phyloP scores from a whole-genome alignment of 2,329 filamentous ascomycete genomes.

The Phyllosticta citribraziliensis region DNA sequence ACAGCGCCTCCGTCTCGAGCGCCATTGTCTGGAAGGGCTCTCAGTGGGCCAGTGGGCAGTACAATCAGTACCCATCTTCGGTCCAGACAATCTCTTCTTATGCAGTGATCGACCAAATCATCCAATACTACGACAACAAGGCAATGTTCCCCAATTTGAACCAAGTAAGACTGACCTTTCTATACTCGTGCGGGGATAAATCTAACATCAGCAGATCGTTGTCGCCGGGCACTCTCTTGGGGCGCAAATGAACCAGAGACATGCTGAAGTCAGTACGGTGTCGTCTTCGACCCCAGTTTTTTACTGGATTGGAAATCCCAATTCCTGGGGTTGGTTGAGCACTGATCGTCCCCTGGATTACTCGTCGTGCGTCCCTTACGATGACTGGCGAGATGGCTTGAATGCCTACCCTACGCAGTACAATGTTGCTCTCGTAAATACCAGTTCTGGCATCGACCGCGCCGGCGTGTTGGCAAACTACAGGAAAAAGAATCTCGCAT shows the following conservation, averaged over 20 bases:
- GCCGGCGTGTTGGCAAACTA: constrained; percentile 23
- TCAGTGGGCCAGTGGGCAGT: constrained; percentile 7
- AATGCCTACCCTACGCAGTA: constrained; percentile 20
- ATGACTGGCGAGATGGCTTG: constrained; percentile 27
- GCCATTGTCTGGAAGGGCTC: constrained; percentile 10
- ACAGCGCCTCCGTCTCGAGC: background rate
- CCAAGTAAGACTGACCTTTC: background rate
- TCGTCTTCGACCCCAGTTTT: constrained; percentile 1
- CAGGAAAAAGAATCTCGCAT: constrained; percentile 24
- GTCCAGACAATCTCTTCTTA: constrained; percentile 5
- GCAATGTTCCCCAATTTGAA: constrained; percentile 9
- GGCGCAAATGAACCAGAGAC: constrained; percentile 8
- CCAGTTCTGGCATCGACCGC: constrained; percentile 14
- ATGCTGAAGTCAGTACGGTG: constrained; percentile 6
- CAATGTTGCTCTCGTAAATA: constrained; percentile 17
- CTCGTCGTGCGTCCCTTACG: constrained; percentile 21
- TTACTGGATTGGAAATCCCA: constrained; percentile 11
- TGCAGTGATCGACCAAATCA: constrained; percentile 10
- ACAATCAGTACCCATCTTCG: constrained; percentile 9
- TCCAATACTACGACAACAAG: constrained; percentile 8
- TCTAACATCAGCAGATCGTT: background rate
- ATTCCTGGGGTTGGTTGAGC: constrained; percentile 26
- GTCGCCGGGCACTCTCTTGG: constrained; percentile 11
- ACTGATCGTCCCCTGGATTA: constrained; percentile 21
- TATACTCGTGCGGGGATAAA: background rate